Base-by-base conservation (phyloP, 441 rosid species). In the Lepidium campestre region DNA sequence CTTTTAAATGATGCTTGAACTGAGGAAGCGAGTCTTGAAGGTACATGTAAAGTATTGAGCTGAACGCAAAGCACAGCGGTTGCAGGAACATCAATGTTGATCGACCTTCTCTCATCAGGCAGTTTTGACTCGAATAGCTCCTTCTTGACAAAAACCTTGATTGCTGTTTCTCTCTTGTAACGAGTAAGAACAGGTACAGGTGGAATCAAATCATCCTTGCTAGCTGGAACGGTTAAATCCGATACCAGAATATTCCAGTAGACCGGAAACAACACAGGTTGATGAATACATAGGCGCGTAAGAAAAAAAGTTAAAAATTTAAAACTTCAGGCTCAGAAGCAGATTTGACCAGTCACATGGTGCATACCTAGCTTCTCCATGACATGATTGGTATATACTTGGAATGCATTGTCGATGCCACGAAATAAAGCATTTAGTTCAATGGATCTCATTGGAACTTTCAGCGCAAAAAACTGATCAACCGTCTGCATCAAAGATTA, bases 161-260 rank as follows among this genome's bases (percentile, higher is more conserved):
- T 81, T 48, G 97, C 93, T 76, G 87, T 87, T 82, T 91, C 99
- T 82, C 64, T 91, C 74, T 53, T 88, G 84, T 83, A 85, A 76
- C 99, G 84, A 8, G 99, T 91, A 71, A 94, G 96, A 73, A 88
- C 80, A 62, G 99, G 99, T 78, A 85, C 89, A 57, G 99, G 97
- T 67, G 98, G 98, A 68, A 94, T 75, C 61, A 94, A 75, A 78
- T 94, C 99, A 67, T 89, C 99, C 77, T 88, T 94, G 82, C 81
- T 83, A 34, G 83, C 99, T 94, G 86, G 78, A 80, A 57, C 9
- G 76, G 90, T 84, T 85, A 81, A 37, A 62, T 29, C 27, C 49
- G 77, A 78, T 61, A 65, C 54, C 69, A 68, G 29, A 71, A 63
- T 53, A 42, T 64, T 42, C 34, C 54, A 47, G 44, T 46, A 62